Evolutionary conservation across 78 protist genomes (phyloP).

Genomic region (Protostelium mycophagum): DNA sequence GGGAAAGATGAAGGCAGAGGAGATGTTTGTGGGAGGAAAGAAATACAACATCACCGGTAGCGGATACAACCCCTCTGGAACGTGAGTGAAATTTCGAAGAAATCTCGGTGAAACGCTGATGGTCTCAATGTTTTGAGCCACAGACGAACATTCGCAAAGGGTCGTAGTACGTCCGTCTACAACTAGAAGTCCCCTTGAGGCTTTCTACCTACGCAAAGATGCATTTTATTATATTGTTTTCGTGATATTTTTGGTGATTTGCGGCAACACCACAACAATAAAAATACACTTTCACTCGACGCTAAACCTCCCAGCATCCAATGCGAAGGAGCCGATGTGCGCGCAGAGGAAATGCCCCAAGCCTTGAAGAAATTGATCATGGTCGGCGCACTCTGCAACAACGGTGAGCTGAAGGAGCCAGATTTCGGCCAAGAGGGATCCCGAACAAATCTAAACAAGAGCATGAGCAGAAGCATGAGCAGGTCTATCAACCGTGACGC

Average conservation of each 20-base stretch:
- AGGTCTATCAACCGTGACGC: no score
- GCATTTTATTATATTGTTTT: no score
- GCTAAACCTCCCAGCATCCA: no score
- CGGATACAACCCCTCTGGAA: neutral
- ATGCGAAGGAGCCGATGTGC: neutral
- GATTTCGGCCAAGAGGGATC: no score
- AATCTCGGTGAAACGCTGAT: neutral
- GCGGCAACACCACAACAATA: no score
- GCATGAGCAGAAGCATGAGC: neutral
- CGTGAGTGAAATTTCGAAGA: neutral
- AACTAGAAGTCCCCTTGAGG: no score
- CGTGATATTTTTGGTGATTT: no score
- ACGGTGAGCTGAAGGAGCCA: neutral
- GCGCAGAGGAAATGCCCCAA: neutral
- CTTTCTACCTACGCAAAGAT: no score
- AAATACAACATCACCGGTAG: neutral
- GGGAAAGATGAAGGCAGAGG: constrained; percentile 74
- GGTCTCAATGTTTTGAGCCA: no score
- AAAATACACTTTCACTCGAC: no score
- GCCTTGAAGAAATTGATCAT: neutral
- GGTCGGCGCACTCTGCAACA: constrained; percentile 3
- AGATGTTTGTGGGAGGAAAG: neutral
- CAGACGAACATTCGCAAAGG: no score
- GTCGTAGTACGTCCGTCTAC: no score
- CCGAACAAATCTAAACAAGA: neutral